phyloP scores from a whole-genome alignment of 768 basidiomycete genomes.

The Boletus eberwhitei region DNA sequence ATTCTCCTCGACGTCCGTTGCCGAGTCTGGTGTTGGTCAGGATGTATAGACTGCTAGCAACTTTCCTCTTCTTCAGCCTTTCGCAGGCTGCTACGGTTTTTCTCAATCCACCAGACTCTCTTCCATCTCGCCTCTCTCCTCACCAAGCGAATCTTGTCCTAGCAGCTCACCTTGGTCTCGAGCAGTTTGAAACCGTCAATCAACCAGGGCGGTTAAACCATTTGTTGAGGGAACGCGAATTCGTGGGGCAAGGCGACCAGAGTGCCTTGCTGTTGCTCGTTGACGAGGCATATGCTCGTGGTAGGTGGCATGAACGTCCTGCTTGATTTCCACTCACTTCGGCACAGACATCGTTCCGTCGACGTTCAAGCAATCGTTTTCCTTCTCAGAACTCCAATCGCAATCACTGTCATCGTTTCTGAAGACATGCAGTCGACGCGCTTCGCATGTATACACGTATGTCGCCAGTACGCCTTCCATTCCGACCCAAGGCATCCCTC shows the following conservation, averaged over 20 bases:
- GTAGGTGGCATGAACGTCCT: conserved; percentile 35
- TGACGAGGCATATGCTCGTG: conserved; percentile 51
- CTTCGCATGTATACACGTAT: conserved; percentile 53
- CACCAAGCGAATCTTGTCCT: conserved; percentile 58
- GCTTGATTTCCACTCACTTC: not conserved
- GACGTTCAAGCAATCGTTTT: conserved; percentile 49
- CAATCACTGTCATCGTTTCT: conserved; percentile 48
- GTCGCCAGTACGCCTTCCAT: conserved; percentile 42
- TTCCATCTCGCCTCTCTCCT: conserved; percentile 42
- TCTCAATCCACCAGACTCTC: conserved; percentile 45
- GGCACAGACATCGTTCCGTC: conserved; percentile 54
- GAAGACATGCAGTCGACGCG: conserved; percentile 56
- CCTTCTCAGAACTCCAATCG: conserved; percentile 30
- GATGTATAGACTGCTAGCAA: conserved; percentile 23
- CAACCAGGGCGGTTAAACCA: conserved; percentile 22
- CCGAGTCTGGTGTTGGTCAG: not conserved
- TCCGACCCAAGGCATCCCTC: conserved; percentile 30
- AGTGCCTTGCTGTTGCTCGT: conserved; percentile 55
- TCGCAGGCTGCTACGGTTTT: conserved; percentile 57
- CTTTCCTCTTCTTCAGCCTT: conserved; percentile 32
- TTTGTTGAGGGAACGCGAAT: conserved; percentile 36
- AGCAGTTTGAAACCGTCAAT: conserved; percentile 54
- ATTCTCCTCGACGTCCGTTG: not conserved
- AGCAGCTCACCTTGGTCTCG: conserved; percentile 70
- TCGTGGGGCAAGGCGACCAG: conserved; percentile 55